Percentiles rank a stretch among this genome's conserved stretches.
Conservation (phyloP, 2,329 filamentous ascomycete genomes). For the Neofusicoccum sp. region DNA sequence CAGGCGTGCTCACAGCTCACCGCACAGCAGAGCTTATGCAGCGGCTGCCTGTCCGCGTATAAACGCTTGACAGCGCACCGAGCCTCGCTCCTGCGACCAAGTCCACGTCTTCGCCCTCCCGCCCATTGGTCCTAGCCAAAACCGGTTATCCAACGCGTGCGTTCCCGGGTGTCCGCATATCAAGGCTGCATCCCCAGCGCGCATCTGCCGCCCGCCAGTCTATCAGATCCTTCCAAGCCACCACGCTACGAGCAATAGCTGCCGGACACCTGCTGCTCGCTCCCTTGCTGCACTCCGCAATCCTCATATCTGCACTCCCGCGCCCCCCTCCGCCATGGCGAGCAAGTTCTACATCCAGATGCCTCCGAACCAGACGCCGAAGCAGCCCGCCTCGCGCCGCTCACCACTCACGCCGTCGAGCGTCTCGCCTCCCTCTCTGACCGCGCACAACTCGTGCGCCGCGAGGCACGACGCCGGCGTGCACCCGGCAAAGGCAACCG, state of each 20-base stretch:
- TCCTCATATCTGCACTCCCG: neutral
- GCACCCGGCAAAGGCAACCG: constrained; percentile 40
- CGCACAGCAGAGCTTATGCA: constrained; percentile 18
- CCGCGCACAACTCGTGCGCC: constrained; percentile 39
- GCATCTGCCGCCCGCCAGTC: constrained; percentile 10
- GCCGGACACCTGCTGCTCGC: constrained; percentile 13
- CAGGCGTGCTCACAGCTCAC: constrained; percentile 13
- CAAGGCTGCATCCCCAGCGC: constrained; percentile 18
- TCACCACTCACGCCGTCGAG: constrained; percentile 47
- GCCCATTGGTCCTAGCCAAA: constrained; percentile 17
- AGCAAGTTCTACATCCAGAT: constrained; percentile 39
- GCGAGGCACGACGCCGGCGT: constrained; percentile 42
- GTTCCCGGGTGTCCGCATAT: constrained; percentile 17
- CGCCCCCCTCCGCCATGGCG: constrained; percentile 28
- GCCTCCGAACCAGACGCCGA: constrained; percentile 34
- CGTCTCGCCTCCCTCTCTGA: constrained; percentile 45
- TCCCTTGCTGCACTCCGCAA: constrained; percentile 16
- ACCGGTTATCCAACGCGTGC: constrained; percentile 17
- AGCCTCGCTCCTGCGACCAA: constrained; percentile 21
- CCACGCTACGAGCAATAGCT: neutral
- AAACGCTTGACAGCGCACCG: constrained; percentile 40
- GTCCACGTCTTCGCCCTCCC: constrained; percentile 4
- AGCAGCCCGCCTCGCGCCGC: constrained; percentile 38
- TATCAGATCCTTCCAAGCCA: constrained; percentile 15
- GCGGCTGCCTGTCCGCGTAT: constrained; percentile 27